A percentile compares a stretch with the other conserved stretches of the same genome.
phyloP scores from a whole-genome alignment of 225 moss, liverwort and hornwort genomes.

The Marchantia paleacea region DNA sequence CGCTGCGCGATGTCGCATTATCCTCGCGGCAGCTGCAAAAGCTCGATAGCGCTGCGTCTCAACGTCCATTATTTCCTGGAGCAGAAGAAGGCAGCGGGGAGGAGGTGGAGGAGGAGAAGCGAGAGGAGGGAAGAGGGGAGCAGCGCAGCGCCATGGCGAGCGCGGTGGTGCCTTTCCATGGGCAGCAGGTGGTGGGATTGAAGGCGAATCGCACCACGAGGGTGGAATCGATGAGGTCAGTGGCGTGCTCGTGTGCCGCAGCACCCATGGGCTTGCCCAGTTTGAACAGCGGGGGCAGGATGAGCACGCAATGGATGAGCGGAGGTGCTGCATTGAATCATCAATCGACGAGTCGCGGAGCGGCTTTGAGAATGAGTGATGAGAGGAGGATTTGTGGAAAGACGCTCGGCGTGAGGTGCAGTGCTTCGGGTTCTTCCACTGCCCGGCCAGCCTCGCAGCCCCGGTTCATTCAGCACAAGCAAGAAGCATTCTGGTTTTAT shows the following conservation, averaged over 20 bases:
- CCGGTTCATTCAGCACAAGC: conserved; percentile 95
- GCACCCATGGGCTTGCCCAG: not conserved
- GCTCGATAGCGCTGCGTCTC: too few relatives aligned
- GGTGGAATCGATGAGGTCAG: not conserved
- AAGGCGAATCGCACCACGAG: not conserved
- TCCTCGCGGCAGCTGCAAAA: too few relatives aligned
- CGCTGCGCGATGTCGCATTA: too few relatives aligned
- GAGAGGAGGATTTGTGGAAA: conserved; percentile 1
- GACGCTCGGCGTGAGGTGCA: conserved; percentile 19
- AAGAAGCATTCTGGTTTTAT: conserved; percentile 99
- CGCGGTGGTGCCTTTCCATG: conserved; percentile 10
- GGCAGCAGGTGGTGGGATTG: not conserved
- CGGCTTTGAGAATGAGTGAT: conserved; percentile 4
- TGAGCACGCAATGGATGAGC: not conserved
- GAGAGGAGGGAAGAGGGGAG: not conserved
- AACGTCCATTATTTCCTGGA: not conserved
- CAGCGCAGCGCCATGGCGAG: conserved; percentile 12
- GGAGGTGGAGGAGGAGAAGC: not conserved
- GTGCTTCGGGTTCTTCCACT: conserved; percentile 20
- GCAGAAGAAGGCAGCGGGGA: not conserved
- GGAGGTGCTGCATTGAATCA: not conserved
- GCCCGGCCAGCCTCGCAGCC: conserved; percentile 73
- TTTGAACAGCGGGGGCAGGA: not conserved
- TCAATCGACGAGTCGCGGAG: conserved; percentile 12
- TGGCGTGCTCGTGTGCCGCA: not conserved